These are phyloP conservation scores for Peniophora sp. DNA, from an alignment of 1,284 basidiomycete species.

Conservation along the genomic window DNA sequence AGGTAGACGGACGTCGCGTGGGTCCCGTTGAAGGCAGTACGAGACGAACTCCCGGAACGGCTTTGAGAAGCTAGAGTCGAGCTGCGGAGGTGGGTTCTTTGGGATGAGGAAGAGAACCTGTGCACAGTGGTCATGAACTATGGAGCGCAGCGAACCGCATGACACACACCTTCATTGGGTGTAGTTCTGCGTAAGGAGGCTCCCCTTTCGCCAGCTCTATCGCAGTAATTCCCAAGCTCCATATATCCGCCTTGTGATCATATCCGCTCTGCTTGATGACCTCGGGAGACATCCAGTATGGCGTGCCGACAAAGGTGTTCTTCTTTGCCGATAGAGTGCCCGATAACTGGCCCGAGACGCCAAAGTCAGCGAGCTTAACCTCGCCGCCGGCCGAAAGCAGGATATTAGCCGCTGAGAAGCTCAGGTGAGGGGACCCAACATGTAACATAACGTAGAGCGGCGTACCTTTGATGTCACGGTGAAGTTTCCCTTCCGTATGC, in stretches of 20 bases:
- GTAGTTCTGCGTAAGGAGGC: conserved; percentile 94
- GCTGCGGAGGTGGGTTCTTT: conserved; percentile 89
- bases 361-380: conserved; percentile 98
- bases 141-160: neutral
- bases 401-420: conserved; percentile 79
- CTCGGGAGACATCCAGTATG: conserved; percentile 99
- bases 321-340: conserved; percentile 96
- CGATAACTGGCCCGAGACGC: conserved; percentile 97
- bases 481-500: conserved; percentile 92
- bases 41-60: conserved; percentile 92
- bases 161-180: conserved; percentile 87
- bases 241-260: conserved; percentile 98
- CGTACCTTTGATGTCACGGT: conserved; percentile 95
- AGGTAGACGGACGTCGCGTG: conserved; percentile 62
- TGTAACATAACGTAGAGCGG: neutral
- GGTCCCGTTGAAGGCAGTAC: conserved; percentile 90
- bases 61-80: conserved; percentile 86
- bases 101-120: conserved; percentile 96
- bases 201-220: conserved; percentile 97
- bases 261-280: conserved; percentile 99
- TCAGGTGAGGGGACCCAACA: neutral
- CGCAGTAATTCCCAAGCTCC: conserved; percentile 94
- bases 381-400: conserved; percentile 91
- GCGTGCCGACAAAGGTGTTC: conserved; percentile 97
- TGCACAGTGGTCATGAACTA: neutral